Conservation (phyloP, 1,284 basidiomycete genomes). For the Sanguinoderma infundibulare region DNA sequence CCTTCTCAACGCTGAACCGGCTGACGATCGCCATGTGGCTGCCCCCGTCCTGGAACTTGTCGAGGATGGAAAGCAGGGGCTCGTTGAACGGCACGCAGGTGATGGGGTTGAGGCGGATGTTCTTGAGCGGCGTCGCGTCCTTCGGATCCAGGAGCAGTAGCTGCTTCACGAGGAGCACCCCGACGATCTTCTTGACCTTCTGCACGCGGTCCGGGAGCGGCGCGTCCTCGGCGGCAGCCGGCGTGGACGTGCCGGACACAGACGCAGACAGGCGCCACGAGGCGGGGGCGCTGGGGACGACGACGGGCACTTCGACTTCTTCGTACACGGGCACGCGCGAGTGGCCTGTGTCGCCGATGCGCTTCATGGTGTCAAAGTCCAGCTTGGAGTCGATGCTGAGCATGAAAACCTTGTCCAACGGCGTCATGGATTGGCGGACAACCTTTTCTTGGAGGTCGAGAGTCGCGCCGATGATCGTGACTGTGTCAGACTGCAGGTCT, state of each 20-base stretch:
- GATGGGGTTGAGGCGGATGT: constrained; percentile 80
- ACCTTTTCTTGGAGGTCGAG: constrained; percentile 72
- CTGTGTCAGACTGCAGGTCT: constrained; percentile 72
- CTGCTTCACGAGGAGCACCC: constrained; percentile 83
- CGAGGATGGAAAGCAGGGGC: constrained; percentile 84
- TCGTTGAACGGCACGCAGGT: constrained; percentile 85
- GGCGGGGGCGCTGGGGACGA: constrained; percentile 8
- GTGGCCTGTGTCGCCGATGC: constrained; percentile 79
- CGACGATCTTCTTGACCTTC: constrained; percentile 77
- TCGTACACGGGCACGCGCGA: constrained; percentile 78
- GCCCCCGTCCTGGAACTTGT: constrained; percentile 91
- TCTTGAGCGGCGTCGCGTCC: constrained; percentile 77
- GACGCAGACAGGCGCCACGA: neutral
- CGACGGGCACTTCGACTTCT: constrained; percentile 60
- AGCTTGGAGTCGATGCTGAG: constrained; percentile 77
- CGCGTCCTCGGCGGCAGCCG: constrained; percentile 9
- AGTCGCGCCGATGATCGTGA: constrained; percentile 76
- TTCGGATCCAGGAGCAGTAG: constrained; percentile 86
- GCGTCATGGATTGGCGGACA: constrained; percentile 71
- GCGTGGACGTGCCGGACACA: constrained; percentile 3
- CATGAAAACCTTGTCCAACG: constrained; percentile 81
- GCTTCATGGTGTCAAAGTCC: constrained; percentile 76
- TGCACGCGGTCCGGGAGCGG: constrained; percentile 31
- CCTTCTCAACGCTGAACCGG: constrained; percentile 52
- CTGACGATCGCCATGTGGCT: constrained; percentile 92